These are phyloP conservation scores for Psilocybe azurescens DNA, from an alignment of 768 basidiomycete species.

Conservation along the genomic window DNA sequence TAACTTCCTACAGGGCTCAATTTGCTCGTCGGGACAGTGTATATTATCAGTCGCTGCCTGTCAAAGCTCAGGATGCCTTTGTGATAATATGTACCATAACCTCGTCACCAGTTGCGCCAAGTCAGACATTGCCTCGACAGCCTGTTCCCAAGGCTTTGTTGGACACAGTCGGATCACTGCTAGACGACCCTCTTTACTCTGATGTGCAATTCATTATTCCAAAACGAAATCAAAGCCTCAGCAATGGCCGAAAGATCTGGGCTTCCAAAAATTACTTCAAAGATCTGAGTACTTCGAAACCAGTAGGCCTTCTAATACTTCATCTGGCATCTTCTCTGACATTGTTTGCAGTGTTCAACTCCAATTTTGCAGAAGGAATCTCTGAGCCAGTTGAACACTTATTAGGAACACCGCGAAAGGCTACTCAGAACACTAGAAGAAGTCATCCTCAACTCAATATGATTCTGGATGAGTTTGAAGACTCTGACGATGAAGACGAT, in stretches of 20 bases:
- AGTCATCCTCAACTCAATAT: constrained; percentile 32
- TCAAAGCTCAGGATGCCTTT: constrained; percentile 69
- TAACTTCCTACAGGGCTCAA: constrained; percentile 58
- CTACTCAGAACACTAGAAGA: constrained; percentile 21
- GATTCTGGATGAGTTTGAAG: constrained; percentile 53
- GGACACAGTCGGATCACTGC: constrained; percentile 71
- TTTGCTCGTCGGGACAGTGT: constrained; percentile 78
- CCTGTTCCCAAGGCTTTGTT: constrained; percentile 71
- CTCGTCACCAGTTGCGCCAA: constrained; percentile 60
- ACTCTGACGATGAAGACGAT: constrained; percentile 49
- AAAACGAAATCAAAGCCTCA: constrained; percentile 38
- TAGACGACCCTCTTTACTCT: constrained; percentile 85
- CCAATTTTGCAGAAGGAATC: constrained; percentile 70
- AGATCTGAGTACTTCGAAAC: constrained; percentile 81
- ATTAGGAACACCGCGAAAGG: constrained; percentile 29
- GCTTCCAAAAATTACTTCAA: constrained; percentile 71
- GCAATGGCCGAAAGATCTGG: constrained; percentile 56
- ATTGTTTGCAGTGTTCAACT: constrained; percentile 59
- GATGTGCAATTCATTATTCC: constrained; percentile 85
- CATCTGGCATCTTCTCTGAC: no score
- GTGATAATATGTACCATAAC: constrained; percentile 81
- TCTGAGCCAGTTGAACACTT: constrained; percentile 24
- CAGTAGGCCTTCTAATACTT: constrained; percentile 45
- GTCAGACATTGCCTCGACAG: constrained; percentile 49
- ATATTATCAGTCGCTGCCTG: constrained; percentile 59